Evolutionary conservation across 2,329 filamentous ascomycete genomes (phyloP).

Genomic region (Epichloe amarillans): DNA sequence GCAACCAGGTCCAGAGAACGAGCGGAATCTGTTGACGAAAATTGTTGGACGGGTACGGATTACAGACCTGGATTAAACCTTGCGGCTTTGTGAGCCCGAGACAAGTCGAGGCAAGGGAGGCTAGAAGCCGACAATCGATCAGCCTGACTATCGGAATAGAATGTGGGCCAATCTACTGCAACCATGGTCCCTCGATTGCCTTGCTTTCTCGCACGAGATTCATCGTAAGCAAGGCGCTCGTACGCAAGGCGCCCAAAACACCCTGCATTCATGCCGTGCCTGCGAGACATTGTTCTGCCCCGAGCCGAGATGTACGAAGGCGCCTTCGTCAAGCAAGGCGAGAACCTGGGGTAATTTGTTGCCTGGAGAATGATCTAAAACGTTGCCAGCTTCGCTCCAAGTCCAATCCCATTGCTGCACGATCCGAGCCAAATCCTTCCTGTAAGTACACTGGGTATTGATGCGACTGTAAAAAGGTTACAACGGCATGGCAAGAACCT

Average conservation of each 20-base stretch:
- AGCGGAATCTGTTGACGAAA: background rate
- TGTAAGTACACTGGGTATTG: too few relatives aligned
- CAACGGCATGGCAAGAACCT: too few relatives aligned
- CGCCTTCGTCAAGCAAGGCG: background rate
- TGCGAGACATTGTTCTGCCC: too few relatives aligned
- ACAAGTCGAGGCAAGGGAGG: background rate
- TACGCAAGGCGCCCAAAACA: too few relatives aligned
- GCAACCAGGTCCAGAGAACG: too few relatives aligned
- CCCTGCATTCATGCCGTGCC: too few relatives aligned
- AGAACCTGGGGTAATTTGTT: background rate
- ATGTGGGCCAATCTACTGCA: background rate
- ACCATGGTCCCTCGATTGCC: background rate
- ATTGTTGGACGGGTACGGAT: too few relatives aligned
- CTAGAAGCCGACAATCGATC: background rate
- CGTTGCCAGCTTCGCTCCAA: background rate
- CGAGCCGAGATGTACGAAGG: too few relatives aligned
- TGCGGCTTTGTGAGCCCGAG: background rate
- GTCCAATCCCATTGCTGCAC: background rate
- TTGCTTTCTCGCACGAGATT: background rate
- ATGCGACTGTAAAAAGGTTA: too few relatives aligned
- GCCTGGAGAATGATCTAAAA: background rate
- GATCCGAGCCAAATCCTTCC: too few relatives aligned
- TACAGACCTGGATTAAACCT: background rate
- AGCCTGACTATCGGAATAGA: background rate
- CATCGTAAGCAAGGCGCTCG: too few relatives aligned